Conservation (phyloP, 345 rosid species). For the Litchi chinensis region DNA sequence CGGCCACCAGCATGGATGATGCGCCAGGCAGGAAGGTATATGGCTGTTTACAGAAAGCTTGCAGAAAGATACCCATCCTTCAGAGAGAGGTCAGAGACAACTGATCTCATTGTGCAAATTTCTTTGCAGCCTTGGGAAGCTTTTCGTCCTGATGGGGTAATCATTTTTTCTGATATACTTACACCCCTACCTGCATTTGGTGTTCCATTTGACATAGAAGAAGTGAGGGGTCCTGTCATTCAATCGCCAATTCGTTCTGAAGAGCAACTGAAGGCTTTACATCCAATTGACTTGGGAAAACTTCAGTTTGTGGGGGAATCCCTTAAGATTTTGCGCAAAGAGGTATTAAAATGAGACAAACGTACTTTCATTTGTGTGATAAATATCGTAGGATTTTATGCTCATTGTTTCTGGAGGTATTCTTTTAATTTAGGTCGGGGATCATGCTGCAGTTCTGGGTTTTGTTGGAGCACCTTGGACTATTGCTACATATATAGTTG, state of each 20-base stretch:
- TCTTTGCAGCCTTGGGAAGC: conserved; percentile 98
- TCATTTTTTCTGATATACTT: conserved; percentile 93
- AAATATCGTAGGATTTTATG: not conserved
- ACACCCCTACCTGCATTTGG: conserved; percentile 93
- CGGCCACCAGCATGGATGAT: conserved; percentile 99
- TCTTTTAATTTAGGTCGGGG: conserved; percentile 59
- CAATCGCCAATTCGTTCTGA: conserved; percentile 74
- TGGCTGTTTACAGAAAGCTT: conserved; percentile 95
- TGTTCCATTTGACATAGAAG: conserved; percentile 96
- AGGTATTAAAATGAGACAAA: conserved; percentile 50
- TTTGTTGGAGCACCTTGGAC: conserved; percentile 98
- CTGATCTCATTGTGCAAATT: conserved; percentile 90
- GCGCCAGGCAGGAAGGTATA: conserved; percentile 99
- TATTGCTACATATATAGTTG: conserved; percentile 86
- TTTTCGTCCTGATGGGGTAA: conserved; percentile 86
- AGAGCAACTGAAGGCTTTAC: conserved; percentile 67
- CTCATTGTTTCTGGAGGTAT: not conserved
- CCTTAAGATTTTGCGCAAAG: conserved; percentile 68
- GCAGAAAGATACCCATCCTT: conserved; percentile 93
- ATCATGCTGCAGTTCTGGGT: conserved; percentile 75
- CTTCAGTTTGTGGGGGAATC: conserved; percentile 79
- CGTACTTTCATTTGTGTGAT: conserved; percentile 1
- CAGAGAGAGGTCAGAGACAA: conserved; percentile 92
- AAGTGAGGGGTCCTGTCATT: conserved; percentile 81
- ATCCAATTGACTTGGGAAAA: conserved; percentile 75